Evolutionary conservation across 345 rosid genomes (phyloP).

Genomic region (Kernera saxatilis): DNA sequence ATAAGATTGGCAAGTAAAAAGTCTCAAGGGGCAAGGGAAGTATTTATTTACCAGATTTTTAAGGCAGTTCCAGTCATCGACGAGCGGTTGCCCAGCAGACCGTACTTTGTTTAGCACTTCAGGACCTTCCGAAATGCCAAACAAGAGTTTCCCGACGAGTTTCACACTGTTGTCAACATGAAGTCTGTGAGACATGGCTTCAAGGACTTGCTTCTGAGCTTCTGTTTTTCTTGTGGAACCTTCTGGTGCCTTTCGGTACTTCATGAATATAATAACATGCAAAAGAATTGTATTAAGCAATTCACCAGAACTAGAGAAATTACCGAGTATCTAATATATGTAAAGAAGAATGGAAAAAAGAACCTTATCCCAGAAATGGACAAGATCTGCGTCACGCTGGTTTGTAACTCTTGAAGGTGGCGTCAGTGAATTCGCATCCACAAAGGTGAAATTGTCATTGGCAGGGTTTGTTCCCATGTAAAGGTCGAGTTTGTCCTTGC

Average conservation of each 20-base stretch:
- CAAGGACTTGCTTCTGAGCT: constrained; percentile 79
- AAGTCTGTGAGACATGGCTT: constrained; percentile 90
- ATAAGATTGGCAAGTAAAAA: not conserved
- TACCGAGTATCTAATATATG: not conserved
- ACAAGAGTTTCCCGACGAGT: constrained; percentile 76
- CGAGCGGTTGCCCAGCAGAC: constrained; percentile 79
- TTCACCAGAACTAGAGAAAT: not conserved
- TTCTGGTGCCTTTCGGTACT: constrained; percentile 94
- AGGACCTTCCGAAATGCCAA: constrained; percentile 68
- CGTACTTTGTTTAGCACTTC: constrained; percentile 56
- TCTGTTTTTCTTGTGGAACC: constrained; percentile 65
- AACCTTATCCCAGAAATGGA: constrained; percentile 96
- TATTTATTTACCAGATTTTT: constrained; percentile 51
- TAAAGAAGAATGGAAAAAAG: not conserved
- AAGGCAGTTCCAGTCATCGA: constrained; percentile 93
- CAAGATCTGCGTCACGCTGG: constrained; percentile 97
- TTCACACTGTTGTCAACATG: constrained; percentile 75
- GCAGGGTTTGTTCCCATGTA: constrained; percentile 94
- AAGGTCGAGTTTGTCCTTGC: constrained; percentile 47
- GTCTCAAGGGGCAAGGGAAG: not conserved
- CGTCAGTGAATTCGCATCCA: constrained; percentile 58
- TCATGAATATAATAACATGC: constrained; percentile 17
- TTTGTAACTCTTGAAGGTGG: constrained; percentile 62
- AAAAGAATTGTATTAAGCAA: not conserved
- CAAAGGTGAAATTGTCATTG: constrained; percentile 76